Evolutionary conservation across 768 basidiomycete species (phyloP).

Genomic region (Termitomyces sp.): DNA sequence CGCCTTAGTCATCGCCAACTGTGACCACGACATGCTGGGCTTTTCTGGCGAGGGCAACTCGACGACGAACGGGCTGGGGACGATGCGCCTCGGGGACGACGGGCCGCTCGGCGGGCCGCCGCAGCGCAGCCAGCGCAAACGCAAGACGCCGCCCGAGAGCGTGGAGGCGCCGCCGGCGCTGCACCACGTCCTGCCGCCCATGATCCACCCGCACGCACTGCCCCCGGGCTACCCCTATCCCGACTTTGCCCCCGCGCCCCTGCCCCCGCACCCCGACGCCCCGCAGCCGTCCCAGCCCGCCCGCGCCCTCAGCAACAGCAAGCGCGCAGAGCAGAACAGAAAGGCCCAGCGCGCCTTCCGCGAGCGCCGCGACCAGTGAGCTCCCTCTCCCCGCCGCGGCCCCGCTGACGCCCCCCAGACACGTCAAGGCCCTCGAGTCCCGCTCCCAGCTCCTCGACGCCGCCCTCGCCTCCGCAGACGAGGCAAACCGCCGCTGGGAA

Average conservation of each 20-base stretch:
- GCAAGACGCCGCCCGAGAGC: conserved; percentile 47
- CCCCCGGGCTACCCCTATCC: conserved; percentile 47
- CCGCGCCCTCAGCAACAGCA: conserved; percentile 69
- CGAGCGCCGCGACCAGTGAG: conserved; percentile 81
- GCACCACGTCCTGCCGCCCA: conserved; percentile 51
- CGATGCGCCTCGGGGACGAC: conserved; percentile 64
- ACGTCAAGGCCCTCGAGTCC: conserved; percentile 83
- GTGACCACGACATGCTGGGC: conserved; percentile 28
- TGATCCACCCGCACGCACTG: conserved; percentile 41
- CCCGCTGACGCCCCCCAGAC: conserved; percentile 35
- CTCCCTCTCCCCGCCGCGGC: neutral
- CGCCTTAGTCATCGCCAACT: conserved; percentile 40
- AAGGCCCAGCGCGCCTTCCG: conserved; percentile 92
- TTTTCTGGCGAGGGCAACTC: conserved; percentile 14
- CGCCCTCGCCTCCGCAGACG: conserved; percentile 80
- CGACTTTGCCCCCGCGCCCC: conserved; percentile 52
- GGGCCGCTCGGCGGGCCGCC: conserved; percentile 29
- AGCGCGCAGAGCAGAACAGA: conserved; percentile 91
- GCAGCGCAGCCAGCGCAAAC: conserved; percentile 49
- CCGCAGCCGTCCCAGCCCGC: conserved; percentile 28
- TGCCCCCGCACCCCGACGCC: conserved; percentile 11
- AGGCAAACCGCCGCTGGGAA: conserved; percentile 86
- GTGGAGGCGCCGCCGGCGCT: conserved; percentile 24
- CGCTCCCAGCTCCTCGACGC: conserved; percentile 83
- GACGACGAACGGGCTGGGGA: conserved; percentile 13